Evolutionary conservation across 75 land plant species (phyloP).

Genomic region (Pinus taeda): DNA sequence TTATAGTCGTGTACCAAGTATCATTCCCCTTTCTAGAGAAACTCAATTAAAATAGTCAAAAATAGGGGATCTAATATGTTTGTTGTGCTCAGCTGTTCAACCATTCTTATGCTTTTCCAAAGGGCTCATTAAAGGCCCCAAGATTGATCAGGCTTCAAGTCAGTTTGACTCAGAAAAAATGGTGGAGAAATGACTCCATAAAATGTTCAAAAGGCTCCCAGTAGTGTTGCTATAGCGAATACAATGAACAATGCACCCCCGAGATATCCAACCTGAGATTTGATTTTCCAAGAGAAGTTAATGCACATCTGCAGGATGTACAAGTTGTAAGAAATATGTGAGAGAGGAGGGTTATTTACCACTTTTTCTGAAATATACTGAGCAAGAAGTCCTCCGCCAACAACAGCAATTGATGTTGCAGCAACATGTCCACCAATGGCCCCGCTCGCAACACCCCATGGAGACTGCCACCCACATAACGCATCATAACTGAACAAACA

Average conservation of each 20-base stretch:
- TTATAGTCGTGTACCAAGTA: no score
- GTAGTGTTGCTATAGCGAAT: constrained; percentile 83
- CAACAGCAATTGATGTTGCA: constrained; percentile 85
- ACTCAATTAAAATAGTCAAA: no score
- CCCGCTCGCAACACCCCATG: constrained; percentile 96
- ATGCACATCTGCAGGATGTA: background rate
- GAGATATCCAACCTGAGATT: constrained; percentile 70
- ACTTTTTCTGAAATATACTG: constrained; percentile 96
- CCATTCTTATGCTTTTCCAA: no score
- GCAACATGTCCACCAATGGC: constrained; percentile 91
- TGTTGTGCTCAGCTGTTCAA: no score
- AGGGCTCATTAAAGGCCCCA: no score
- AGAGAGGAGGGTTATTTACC: constrained; percentile 30
- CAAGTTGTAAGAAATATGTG: background rate
- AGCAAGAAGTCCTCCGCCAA: constrained; percentile 96
- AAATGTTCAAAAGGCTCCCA: constrained; percentile 62
- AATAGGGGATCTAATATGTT: no score
- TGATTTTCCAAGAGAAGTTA: background rate
- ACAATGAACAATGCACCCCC: constrained; percentile 77
- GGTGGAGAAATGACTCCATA: no score
- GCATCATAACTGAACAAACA: background rate
- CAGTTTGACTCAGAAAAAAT: no score
- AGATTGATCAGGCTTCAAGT: no score
- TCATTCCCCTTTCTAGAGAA: no score
- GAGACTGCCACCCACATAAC: constrained; percentile 61